Percentiles rank a stretch among this genome's conserved stretches.
These are phyloP conservation scores for Amorphotheca resinae DNA, from an alignment of 495 filamentous ascomycete genomes.

Conservation along the genomic window DNA sequence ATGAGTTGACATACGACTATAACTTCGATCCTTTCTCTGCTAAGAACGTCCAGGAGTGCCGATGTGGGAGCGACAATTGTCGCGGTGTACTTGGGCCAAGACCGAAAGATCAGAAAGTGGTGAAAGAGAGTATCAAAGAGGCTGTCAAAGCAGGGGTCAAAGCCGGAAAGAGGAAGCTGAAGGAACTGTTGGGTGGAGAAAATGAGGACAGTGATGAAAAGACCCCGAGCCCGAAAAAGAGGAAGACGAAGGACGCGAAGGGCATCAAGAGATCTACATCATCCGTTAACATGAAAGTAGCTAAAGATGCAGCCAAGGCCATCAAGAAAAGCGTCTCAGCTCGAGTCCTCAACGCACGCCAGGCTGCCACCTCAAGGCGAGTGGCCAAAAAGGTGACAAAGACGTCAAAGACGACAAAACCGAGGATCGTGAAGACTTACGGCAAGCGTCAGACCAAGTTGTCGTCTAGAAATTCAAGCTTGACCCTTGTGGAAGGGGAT, in stretches of 20 bases:
- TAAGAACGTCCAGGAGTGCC: constrained; percentile 73
- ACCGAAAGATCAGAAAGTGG: constrained; percentile 38
- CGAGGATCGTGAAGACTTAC: constrained; percentile 5
- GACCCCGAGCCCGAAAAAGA: constrained; percentile 25
- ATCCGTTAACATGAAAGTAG: constrained; percentile 13
- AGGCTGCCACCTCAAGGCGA: constrained; percentile 6
- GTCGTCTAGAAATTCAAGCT: constrained; percentile 13
- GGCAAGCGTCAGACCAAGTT: constrained; percentile 9
- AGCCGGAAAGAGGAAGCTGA: constrained; percentile 29
- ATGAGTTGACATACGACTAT: constrained; percentile 98
- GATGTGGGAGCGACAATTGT: constrained; percentile 66
- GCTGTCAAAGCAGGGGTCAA: constrained; percentile 26
- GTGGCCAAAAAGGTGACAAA: constrained; percentile 3
- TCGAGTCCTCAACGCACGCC: constrained; percentile 11
- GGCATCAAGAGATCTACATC: constrained; percentile 23
- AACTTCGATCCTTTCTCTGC: constrained; percentile 87
- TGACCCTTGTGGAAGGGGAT: constrained; percentile 6
- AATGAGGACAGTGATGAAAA: constrained; percentile 19
- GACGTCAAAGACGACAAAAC: constrained; percentile 8
- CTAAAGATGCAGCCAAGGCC: constrained; percentile 12
- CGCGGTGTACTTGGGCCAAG: constrained; percentile 68
- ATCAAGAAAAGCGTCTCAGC: constrained; percentile 17
- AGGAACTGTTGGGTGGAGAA: constrained; percentile 25
- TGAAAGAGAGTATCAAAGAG: constrained; percentile 31
- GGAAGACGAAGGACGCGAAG: constrained; percentile 27